These are phyloP conservation scores for Penicillium mononematosum DNA, from an alignment of 495 filamentous ascomycete genomes.

Conservation along the genomic window DNA sequence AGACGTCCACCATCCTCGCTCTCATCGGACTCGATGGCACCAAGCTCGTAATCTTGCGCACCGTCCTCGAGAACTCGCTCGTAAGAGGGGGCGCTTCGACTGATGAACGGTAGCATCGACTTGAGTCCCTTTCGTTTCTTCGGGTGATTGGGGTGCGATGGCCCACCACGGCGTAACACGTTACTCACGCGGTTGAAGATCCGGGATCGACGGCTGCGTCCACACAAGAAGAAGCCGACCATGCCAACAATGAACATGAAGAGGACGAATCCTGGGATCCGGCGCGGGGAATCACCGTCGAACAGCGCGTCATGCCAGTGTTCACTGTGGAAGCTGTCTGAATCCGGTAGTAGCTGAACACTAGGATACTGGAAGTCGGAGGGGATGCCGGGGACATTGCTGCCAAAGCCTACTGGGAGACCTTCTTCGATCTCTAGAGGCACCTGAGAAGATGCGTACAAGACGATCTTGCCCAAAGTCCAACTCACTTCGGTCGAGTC, in stretches of 20 bases:
- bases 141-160: conserved; percentile 52
- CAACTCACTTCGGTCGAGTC: conserved; percentile 93
- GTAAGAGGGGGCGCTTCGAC: conserved; percentile 61
- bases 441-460: conserved; percentile 90
- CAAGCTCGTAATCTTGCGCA: conserved; percentile 67
- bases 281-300: conserved; percentile 56
- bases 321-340: conserved; percentile 53
- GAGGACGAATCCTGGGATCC: conserved; percentile 70
- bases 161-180: conserved; percentile 49
- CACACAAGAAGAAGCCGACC: conserved; percentile 62
- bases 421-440: conserved; percentile 57
- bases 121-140: conserved; percentile 52
- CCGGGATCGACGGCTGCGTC: conserved; percentile 67
- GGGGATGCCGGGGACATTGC: conserved; percentile 67
- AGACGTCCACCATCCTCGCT: conserved; percentile 45
- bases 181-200: conserved; percentile 59
- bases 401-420: conserved; percentile 87
- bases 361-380: conserved; percentile 84
- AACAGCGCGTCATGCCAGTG: conserved; percentile 76
- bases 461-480: conserved; percentile 96
- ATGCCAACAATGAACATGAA: conserved; percentile 72
- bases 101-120: conserved; percentile 53
- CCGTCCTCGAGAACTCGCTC: conserved; percentile 87
- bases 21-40: conserved; percentile 57
- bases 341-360: conserved; percentile 46